Base-by-base conservation (phyloP, 1,284 basidiomycete genomes). In the Rhodotorula sp. region DNA sequence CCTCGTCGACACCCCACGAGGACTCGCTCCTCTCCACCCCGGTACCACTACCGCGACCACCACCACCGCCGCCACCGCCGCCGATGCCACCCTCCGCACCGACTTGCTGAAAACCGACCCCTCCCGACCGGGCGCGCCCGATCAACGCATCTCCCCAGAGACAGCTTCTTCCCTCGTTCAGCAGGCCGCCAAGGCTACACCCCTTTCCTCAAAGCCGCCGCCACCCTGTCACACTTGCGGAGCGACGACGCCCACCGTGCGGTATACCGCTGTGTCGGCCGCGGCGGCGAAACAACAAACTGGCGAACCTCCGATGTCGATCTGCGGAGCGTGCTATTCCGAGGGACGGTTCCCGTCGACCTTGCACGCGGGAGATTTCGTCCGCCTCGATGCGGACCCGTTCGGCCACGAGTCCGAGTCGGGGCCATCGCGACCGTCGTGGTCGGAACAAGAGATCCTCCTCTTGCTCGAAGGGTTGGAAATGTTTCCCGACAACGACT, bases 331-430 rank as follows among this genome's bases (percentile, higher is more conserved):
- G 26, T 98, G 95, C 82, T 99, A 98, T 81, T 87, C 94, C 68
- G 93, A 95, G 72, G 95, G 95, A 2, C 90, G 95, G 55, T 99
- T 99, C 85, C 94, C 95, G 0, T 91, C 91, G 4, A 89, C 87
- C 59, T 94, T 99, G 91, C 97, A 93, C 84, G 93, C 91, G 64
- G 95, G 95, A 46, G 95, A 98, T 83, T 99, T 99, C 83, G 91
- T 99, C 72, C 92, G 93, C 78, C 86, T 99, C 53, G 83, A 85
- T 55, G 81, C 84, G 60, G 79, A 81, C 22, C 85, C 84, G 80
- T 84, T 85, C 83, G 22, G 84, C 85, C 57, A 83, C 82, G 55
- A 61, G 7, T 44, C 83, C 0, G 83, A 81, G 29, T 85, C 53
- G 53, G 51, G n/a, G 5, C 12, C 24, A 4, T 26, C 53, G 14